phyloP scores from a whole-genome alignment of 2,329 filamentous ascomycete species.

The Sphaerulina vaccinii region DNA sequence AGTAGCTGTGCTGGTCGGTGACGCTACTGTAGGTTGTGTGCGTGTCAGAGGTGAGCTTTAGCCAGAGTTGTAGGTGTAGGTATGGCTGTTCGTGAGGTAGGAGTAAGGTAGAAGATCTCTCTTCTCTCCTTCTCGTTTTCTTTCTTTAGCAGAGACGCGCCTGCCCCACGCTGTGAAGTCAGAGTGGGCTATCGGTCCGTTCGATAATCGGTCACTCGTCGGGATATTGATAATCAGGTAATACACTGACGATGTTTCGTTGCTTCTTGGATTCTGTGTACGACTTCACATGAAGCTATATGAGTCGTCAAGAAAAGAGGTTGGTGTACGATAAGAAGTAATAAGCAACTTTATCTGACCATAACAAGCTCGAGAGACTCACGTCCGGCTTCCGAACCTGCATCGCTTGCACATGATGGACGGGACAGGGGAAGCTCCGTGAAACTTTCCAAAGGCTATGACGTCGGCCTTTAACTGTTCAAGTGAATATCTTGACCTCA shows the following conservation, averaged over 20 bases:
- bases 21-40: background rate
- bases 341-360: background rate
- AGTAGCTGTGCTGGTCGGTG: background rate
- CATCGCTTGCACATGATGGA: too few species aligned
- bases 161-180: slow-evolving; percentile 12
- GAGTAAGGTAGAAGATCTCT: background rate
- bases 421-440: background rate
- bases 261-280: background rate
- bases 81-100: background rate
- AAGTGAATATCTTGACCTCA: background rate
- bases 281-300: background rate
- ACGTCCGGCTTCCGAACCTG: background rate
- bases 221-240: background rate
- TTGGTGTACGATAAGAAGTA: background rate
- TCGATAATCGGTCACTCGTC: slow-evolving; percentile 9
- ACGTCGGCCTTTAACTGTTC: background rate
- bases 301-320: background rate
- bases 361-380: background rate
- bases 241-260: too few species aligned
- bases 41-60: background rate
- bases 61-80: background rate
- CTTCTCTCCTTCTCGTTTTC: slow-evolving; percentile 6
- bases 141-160: slow-evolving; percentile 2
- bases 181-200: slow-evolving; percentile 11
- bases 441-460: background rate